Evolutionary conservation across 1,284 basidiomycete genomes (phyloP).

Genomic region (Austroboletus niveus): DNA sequence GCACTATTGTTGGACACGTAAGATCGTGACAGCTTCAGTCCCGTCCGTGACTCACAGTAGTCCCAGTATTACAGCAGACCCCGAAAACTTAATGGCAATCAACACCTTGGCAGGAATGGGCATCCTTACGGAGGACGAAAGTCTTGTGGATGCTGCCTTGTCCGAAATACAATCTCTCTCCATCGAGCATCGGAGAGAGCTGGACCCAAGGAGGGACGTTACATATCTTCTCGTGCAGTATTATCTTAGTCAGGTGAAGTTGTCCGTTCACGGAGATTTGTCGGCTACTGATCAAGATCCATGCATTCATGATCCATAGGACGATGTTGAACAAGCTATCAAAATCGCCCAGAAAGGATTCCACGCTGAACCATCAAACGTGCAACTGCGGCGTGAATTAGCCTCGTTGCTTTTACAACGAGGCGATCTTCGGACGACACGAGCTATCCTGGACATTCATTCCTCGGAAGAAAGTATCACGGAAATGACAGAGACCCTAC

Average conservation of each 20-base stretch:
- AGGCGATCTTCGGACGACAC: conserved; percentile 41
- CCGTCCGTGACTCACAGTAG: conserved; percentile 13
- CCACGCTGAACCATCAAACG: conserved; percentile 51
- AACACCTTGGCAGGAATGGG: conserved; percentile 86
- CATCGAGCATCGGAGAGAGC: conserved; percentile 53
- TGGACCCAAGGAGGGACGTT: conserved; percentile 68
- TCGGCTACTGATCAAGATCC: conserved; percentile 1
- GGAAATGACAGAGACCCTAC: conserved; percentile 40
- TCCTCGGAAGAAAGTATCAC: conserved; percentile 28
- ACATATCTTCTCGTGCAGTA: conserved; percentile 67
- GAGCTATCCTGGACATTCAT: conserved; percentile 37
- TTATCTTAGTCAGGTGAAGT: conserved; percentile 59
- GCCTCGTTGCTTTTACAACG: conserved; percentile 54
- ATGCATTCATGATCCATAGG: conserved; percentile 34
- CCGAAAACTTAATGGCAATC: conserved; percentile 76
- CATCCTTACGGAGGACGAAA: conserved; percentile 74
- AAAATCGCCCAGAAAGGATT: conserved; percentile 56
- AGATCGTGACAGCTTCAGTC: conserved; percentile 21
- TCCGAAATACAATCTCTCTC: conserved; percentile 76
- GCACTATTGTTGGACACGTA: conserved; percentile 83
- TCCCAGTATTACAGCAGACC: conserved; percentile 61
- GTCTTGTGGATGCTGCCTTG: conserved; percentile 83
- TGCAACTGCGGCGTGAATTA: conserved; percentile 48
- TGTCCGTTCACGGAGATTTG: conserved; percentile 1
- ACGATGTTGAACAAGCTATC: conserved; percentile 48